A percentile compares a stretch with the other conserved stretches of the same genome.
Conservation (phyloP, 2,329 filamentous ascomycete species). For the Aphanoascus verrucosus region DNA sequence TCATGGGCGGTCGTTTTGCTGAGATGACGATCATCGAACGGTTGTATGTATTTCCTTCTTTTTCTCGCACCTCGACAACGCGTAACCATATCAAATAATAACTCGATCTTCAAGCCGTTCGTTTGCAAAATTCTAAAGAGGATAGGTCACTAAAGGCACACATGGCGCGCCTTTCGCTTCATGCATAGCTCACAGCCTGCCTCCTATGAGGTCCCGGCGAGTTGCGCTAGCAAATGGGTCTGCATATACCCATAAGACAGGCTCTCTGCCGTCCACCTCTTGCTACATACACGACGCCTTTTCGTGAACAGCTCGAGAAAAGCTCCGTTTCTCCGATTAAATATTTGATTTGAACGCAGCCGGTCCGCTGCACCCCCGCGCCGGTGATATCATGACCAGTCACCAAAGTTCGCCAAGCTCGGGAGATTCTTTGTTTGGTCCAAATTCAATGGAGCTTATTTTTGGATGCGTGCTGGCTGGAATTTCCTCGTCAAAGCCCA, state of each 20-base stretch:
- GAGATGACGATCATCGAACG: too few species aligned
- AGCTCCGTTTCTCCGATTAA: background rate
- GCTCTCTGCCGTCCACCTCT: background rate
- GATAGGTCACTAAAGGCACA: conserved; percentile 3
- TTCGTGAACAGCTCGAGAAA: background rate
- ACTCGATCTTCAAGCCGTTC: background rate
- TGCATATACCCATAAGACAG: background rate
- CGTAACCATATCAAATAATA: background rate
- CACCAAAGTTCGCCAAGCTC: background rate
- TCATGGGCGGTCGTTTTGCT: too few species aligned
- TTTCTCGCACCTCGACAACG: background rate
- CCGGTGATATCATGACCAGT: background rate
- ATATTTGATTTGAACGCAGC: conserved; percentile 3
- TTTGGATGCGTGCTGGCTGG: background rate
- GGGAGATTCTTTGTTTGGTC: conserved; percentile 3
- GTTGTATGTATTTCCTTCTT: too few species aligned
- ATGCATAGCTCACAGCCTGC: background rate
- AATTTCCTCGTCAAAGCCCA: too few species aligned
- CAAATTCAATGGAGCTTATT: background rate
- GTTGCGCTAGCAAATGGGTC: background rate
- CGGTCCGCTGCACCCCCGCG: background rate
- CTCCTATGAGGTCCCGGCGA: background rate
- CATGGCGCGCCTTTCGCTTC: background rate
- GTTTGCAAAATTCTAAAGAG: background rate
- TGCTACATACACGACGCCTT: background rate